Evolutionary conservation across 2,329 filamentous ascomycete genomes (phyloP).

Genomic region (Anthostomella pinea): DNA sequence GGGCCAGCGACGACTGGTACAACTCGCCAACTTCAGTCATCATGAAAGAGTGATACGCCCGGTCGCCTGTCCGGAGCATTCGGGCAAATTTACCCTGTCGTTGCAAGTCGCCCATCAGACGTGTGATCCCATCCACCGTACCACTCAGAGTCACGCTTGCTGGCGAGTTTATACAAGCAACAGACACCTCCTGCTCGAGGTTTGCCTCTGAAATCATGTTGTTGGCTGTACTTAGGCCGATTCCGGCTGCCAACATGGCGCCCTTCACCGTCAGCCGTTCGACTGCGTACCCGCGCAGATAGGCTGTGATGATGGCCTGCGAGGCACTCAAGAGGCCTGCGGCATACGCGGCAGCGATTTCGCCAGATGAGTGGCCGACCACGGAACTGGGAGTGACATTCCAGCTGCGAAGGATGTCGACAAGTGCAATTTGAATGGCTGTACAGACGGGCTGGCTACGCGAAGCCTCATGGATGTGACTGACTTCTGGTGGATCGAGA

Average conservation of each 20-base stretch:
- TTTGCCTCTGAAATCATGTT: conserved; percentile 1
- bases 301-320: conserved; percentile 19
- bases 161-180: conserved; percentile 21
- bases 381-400: conserved; percentile 8
- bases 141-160: conserved; percentile 19
- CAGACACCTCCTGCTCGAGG: not conserved
- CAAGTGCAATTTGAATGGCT: conserved; percentile 23
- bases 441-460: conserved; percentile 22
- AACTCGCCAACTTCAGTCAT: conserved; percentile 13
- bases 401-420: conserved; percentile 14
- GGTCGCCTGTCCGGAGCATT: conserved; percentile 2
- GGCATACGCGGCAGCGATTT: conserved; percentile 42
- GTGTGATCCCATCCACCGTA: not conserved
- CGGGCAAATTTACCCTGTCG: conserved; percentile 1
- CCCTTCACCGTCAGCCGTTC: conserved; percentile 4
- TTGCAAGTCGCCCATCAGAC: not conserved
- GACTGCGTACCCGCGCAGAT: conserved; percentile 17
- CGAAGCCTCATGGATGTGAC: conserved; percentile 6
- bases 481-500: conserved; percentile 1
- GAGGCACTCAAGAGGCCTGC: conserved; percentile 24
- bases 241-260: conserved; percentile 21
- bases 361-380: conserved; percentile 32
- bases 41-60: conserved; percentile 16
- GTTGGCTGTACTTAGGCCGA: not conserved
- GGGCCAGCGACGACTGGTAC: conserved; percentile 14